phyloP scores from a whole-genome alignment of 805 yeast genomes.

The Kluyveromyces dobzhanskii region DNA sequence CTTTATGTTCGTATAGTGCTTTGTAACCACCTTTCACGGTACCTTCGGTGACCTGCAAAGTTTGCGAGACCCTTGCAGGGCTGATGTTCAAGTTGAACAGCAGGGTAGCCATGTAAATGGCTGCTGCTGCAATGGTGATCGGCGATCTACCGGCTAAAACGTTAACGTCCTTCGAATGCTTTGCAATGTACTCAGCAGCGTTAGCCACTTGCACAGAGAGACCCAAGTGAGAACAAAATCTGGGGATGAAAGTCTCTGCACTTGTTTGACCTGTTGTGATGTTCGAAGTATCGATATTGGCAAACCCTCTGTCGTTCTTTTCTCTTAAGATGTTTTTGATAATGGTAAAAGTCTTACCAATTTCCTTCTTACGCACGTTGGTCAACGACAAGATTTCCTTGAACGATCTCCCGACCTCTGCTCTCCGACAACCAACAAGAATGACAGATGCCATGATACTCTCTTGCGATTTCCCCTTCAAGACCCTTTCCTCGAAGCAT shows the following conservation, averaged over 20 bases:
- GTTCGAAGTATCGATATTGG: conserved; percentile 36
- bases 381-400: conserved; percentile 95
- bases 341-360: conserved; percentile 82
- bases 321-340: conserved; percentile 61
- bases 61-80: conserved; percentile 78
- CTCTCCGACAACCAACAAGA: conserved; percentile 87
- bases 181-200: conserved; percentile 89
- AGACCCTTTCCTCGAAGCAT: conserved; percentile 76
- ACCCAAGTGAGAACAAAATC: conserved; percentile 94
- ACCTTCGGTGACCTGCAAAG: conserved; percentile 94
- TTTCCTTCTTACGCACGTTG: conserved; percentile 87
- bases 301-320: conserved; percentile 31
- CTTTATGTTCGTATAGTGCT: conserved; percentile 66
- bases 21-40: conserved; percentile 90
- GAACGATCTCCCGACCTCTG: conserved; percentile 88
- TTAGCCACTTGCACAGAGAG: conserved; percentile 75
- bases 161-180: conserved; percentile 82
- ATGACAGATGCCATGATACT: conserved; percentile 96
- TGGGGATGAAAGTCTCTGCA: conserved; percentile 89
- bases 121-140: conserved; percentile 95
- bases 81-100: conserved; percentile 71
- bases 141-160: conserved; percentile 96
- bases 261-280: conserved; percentile 72
- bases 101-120: conserved; percentile 87
- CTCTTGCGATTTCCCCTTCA: conserved; percentile 88